These are phyloP conservation scores for Colletotrichum tofieldiae DNA, from an alignment of 2,329 filamentous ascomycete genomes.

Conservation along the genomic window DNA sequence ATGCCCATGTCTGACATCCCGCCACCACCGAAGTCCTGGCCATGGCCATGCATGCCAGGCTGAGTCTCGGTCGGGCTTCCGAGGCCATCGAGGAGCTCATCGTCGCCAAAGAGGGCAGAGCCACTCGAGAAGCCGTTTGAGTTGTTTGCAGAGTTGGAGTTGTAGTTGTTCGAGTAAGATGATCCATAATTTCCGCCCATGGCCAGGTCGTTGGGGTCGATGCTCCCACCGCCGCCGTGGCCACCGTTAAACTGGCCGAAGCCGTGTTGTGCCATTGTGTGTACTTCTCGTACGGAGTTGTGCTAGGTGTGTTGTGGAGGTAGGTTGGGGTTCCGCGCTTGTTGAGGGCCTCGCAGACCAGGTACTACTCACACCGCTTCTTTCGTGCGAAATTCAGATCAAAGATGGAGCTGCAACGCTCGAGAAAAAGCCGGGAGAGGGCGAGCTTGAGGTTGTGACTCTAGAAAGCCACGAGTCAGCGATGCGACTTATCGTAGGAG, in stretches of 20 bases:
- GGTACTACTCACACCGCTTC: constrained; percentile 32
- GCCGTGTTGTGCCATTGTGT: constrained; percentile 69
- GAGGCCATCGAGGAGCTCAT: constrained; percentile 87
- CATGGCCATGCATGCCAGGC: constrained; percentile 66
- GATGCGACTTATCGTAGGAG: background rate
- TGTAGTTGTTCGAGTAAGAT: constrained; percentile 70
- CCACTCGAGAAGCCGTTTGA: constrained; percentile 83
- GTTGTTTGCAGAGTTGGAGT: constrained; percentile 70
- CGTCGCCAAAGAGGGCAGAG: constrained; percentile 86
- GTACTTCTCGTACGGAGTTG: constrained; percentile 10
- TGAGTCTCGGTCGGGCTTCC: constrained; percentile 69
- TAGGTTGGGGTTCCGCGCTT: constrained; percentile 19
- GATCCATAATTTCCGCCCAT: constrained; percentile 75
- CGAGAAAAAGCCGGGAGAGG: background rate
- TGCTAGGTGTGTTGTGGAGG: background rate
- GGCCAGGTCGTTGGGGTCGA: constrained; percentile 89
- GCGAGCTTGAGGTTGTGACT: background rate
- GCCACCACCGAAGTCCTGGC: constrained; percentile 68
- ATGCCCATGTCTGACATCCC: constrained; percentile 70
- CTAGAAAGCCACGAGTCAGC: constrained; percentile 18
- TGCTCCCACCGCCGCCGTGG: constrained; percentile 66
- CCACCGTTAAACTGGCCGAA: constrained; percentile 71
- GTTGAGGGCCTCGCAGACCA: constrained; percentile 17
- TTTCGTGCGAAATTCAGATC: background rate
- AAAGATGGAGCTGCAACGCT: constrained; percentile 6